phyloP scores from a whole-genome alignment of 805 yeast species.

The Yarrowia sp. region DNA sequence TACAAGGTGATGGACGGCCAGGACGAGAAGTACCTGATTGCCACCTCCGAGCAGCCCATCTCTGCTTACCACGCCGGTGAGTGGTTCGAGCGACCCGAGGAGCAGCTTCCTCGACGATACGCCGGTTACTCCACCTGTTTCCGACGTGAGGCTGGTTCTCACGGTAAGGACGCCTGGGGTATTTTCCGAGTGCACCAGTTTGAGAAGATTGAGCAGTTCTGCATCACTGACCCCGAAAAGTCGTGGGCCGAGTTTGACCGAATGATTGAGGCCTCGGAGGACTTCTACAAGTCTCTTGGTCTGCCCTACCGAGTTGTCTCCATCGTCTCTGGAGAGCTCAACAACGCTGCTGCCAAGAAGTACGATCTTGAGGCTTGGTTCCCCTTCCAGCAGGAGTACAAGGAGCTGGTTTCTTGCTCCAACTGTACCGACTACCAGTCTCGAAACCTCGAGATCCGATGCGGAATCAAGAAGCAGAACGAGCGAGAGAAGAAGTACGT shows the following conservation, averaged over 20 bases:
- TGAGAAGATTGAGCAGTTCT: conserved; percentile 97
- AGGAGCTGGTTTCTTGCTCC: conserved; percentile 96
- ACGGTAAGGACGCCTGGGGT: conserved; percentile 99
- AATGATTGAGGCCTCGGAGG: conserved; percentile 90
- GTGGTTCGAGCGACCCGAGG: conserved; percentile 97
- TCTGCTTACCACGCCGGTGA: conserved; percentile 96
- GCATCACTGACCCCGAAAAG: conserved; percentile 93
- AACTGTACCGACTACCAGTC: conserved; percentile 99
- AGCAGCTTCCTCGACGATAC: conserved; percentile 93
- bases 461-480: conserved; percentile 94
- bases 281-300: conserved; percentile 85
- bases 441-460: conserved; percentile 96
- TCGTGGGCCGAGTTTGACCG: conserved; percentile 97
- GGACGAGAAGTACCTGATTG: conserved; percentile 96
- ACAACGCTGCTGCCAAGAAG: conserved; percentile 98
- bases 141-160: conserved; percentile 99
- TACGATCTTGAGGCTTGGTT: conserved; percentile 99
- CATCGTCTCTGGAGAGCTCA: conserved; percentile 96
- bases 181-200: conserved; percentile 98
- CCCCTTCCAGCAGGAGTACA: conserved; percentile 98
- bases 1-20: conserved; percentile 96
- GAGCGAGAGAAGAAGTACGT: conserved; percentile 97
- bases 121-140: conserved; percentile 99
- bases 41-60: conserved; percentile 98
- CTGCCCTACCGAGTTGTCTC: conserved; percentile 97